Evolutionary conservation across 2,329 filamentous ascomycete genomes (phyloP).

Genomic region (Gyromitra esculenta): DNA sequence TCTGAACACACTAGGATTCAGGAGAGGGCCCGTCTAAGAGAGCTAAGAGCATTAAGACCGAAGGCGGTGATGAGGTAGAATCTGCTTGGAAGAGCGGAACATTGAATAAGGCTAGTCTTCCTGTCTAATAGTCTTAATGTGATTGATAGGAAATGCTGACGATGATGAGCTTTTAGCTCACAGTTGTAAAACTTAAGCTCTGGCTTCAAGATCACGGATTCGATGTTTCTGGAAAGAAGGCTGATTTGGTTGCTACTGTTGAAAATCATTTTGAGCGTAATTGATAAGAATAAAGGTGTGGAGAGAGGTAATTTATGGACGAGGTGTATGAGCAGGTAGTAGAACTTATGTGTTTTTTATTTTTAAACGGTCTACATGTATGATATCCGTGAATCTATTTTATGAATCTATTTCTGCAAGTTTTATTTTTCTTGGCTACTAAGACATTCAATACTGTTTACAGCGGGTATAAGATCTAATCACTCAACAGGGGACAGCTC

Average conservation of each 20-base stretch:
- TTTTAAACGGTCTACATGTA: background rate
- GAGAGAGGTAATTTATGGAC: background rate
- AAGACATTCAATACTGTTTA: background rate
- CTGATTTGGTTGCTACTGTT: constrained; percentile 65
- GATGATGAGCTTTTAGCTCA: constrained; percentile 60
- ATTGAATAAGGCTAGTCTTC: constrained; percentile 61
- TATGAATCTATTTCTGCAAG: background rate
- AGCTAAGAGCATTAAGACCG: constrained; percentile 53
- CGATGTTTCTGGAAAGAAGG: constrained; percentile 63
- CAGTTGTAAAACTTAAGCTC: constrained; percentile 63
- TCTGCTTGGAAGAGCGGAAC: constrained; percentile 58
- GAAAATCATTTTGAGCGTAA: constrained; percentile 64
- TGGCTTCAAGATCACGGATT: constrained; percentile 63
- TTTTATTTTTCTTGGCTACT: background rate
- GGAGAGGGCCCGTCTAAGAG: constrained; percentile 51
- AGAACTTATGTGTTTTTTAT: background rate
- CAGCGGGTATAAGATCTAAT: background rate
- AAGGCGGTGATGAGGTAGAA: constrained; percentile 60
- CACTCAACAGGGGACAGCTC: background rate
- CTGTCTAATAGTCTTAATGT: background rate
- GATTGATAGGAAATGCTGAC: constrained; percentile 10
- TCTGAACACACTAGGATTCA: constrained; percentile 6
- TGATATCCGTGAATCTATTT: background rate
- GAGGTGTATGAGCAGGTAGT: background rate
- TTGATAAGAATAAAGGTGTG: constrained; percentile 50